Conservation (phyloP, 345 rosid species). For the Brassica nigra region DNA sequence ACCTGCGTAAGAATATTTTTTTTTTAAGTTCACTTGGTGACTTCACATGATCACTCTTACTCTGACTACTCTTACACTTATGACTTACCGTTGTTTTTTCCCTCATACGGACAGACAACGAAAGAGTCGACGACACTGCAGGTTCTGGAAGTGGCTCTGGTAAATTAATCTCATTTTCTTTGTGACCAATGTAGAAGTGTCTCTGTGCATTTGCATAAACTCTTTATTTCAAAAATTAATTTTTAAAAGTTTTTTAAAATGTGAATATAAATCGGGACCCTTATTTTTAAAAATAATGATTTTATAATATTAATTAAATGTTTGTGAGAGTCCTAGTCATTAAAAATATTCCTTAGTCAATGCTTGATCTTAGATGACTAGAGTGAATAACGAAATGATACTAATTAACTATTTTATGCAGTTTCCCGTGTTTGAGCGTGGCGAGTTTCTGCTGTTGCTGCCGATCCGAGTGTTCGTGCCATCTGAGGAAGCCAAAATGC, state of each 20-base stretch:
- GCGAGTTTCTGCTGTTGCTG: constrained; percentile 82
- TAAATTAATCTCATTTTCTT: constrained; percentile 29
- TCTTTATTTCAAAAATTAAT: neutral
- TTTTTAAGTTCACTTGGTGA: neutral
- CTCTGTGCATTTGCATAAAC: neutral
- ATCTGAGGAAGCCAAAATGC: constrained; percentile 53
- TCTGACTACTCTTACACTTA: neutral
- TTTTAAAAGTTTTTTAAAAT: neutral
- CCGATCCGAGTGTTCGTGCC: constrained; percentile 54
- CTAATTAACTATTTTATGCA: constrained; percentile 20
- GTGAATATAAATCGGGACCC: neutral
- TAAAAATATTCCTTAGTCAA: neutral
- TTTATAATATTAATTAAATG: neutral
- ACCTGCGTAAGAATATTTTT: constrained; percentile 52
- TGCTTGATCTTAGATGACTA: neutral
- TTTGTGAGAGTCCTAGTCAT: neutral
- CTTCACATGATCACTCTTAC: neutral
- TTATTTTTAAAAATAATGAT: neutral
- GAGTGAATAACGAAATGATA: constrained; percentile 12
- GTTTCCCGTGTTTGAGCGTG: constrained; percentile 60
- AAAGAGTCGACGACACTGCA: constrained; percentile 57
- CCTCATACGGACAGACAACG: constrained; percentile 47
- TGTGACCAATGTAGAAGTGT: constrained; percentile 3
- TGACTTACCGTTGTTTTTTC: neutral
- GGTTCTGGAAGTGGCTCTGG: constrained; percentile 92